Conservation (phyloP, 805 yeast species). For the Metschnikowia dekortorum region DNA sequence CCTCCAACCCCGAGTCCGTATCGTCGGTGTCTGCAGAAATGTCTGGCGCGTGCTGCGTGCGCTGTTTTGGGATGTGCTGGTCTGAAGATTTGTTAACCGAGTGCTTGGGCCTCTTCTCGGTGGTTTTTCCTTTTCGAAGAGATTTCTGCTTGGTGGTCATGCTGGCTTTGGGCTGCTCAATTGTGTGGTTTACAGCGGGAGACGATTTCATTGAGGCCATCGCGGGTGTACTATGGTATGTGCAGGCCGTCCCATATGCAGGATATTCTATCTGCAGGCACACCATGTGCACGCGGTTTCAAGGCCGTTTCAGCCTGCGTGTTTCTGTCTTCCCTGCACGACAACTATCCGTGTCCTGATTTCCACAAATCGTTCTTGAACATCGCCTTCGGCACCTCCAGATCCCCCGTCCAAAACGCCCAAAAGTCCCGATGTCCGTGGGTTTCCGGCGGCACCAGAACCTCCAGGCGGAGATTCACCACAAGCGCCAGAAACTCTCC, state of each 20-base stretch:
- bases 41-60: background rate
- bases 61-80: background rate
- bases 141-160: background rate
- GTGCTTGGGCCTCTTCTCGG: background rate
- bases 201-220: background rate
- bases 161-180: background rate
- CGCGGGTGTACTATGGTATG: background rate
- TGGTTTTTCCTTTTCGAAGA: background rate
- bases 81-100: too few relatives aligned
- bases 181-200: background rate
- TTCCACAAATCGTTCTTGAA: too few relatives aligned
- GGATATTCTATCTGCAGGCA: background rate
- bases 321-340: background rate
- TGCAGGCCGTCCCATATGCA: background rate
- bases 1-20: slow-evolving; percentile 20
- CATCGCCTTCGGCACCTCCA: background rate
- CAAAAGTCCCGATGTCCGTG: background rate
- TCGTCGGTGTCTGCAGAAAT: background rate
- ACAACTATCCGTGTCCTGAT: too few relatives aligned
- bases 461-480: slow-evolving; percentile 7
- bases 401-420: too few relatives aligned
- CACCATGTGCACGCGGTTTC: background rate
- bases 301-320: background rate
- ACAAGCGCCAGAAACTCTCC: slow-evolving; percentile 8
- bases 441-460: slow-evolving; percentile 6